phyloP scores from a whole-genome alignment of 805 yeast genomes.

The Nakazawaea peltata region DNA sequence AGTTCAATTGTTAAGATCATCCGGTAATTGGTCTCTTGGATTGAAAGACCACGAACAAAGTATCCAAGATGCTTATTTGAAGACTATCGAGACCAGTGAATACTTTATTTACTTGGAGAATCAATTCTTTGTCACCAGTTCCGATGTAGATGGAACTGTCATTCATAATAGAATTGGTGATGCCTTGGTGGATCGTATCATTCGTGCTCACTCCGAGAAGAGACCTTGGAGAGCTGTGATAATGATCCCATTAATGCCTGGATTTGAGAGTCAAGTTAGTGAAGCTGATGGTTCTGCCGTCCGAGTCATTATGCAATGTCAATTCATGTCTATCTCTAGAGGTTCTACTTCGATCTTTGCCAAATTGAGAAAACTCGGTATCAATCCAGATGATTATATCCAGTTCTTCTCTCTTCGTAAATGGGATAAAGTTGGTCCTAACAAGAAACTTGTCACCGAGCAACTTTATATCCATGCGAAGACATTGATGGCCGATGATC shows the following conservation, averaged over 20 bases:
- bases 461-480: constrained; percentile 94
- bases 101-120: constrained; percentile 93
- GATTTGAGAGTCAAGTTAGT: constrained; percentile 90
- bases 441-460: constrained; percentile 70
- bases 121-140: constrained; percentile 90
- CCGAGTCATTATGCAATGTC: constrained; percentile 94
- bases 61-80: constrained; percentile 87
- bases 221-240: constrained; percentile 86
- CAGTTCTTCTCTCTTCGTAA: constrained; percentile 88
- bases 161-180: constrained; percentile 89
- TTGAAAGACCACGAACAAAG: constrained; percentile 78
- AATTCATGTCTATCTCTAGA: constrained; percentile 85
- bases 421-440: constrained; percentile 89
- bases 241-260: constrained; percentile 95
- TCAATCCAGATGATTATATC: constrained; percentile 84
- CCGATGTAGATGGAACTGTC: constrained; percentile 73
- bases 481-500: constrained; percentile 84
- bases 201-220: constrained; percentile 73
- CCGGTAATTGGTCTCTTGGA: constrained; percentile 92
- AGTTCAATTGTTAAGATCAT: constrained; percentile 80
- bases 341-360: constrained; percentile 87
- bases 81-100: constrained; percentile 82
- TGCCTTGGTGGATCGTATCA: constrained; percentile 94
- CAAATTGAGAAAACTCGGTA: constrained; percentile 67
- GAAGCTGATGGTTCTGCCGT: constrained; percentile 92